Base-by-base conservation (phyloP, 192 early-diverging fungal species). In the Coemansia sp. region DNA sequence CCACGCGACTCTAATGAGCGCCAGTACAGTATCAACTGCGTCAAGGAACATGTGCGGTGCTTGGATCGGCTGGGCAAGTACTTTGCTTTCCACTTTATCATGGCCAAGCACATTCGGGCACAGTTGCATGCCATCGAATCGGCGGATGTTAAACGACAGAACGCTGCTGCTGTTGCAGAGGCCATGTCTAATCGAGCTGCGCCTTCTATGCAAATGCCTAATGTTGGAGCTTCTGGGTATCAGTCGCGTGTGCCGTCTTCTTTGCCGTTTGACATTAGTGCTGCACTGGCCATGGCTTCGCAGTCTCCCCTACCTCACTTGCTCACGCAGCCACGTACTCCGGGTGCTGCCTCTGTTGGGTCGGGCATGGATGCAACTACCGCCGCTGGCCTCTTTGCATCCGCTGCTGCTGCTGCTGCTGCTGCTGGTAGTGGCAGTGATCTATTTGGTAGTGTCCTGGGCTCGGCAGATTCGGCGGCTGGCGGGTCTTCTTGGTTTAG, bases 11-110 rank as follows among this genome's bases (percentile, higher is more conserved):
- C 79, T 12, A 68, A 38, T 23, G 79, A 82, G 68, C 75, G 79
- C 36, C 79, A 82, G 64, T 82, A 73, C 64, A 82, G 79, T 62
- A 62, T 76, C 59, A 82, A 82, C 61, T 82, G 79, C 43, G 79
- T 82, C 26, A 69, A 60, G 60, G 74, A 82, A 68, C 79, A 82
- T 45, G 63, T 82, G 33, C 53, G 65, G 3, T 76, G 73, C 13
- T 45, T 82, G 33, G 79, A 82, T 20, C 70, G 72, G 0, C 58
- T 82, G 57, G 79, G 79, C 42, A 73, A 73, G 53, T 82, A 77
- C 62, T 82, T 73, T 70, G 79, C 79, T 2, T 82, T 82, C 64
- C 79, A 82, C 35, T 77, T 62, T 41, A 82, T 82, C 55, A 82
- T 82, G 79, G 75, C 79, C 59, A 82, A 82, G 59, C 79, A 82